A percentile compares a stretch with the other conserved stretches of the same genome.
These are phyloP conservation scores for Epichloe glyceriae DNA, from an alignment of 2,329 filamentous ascomycete genomes.

Conservation along the genomic window DNA sequence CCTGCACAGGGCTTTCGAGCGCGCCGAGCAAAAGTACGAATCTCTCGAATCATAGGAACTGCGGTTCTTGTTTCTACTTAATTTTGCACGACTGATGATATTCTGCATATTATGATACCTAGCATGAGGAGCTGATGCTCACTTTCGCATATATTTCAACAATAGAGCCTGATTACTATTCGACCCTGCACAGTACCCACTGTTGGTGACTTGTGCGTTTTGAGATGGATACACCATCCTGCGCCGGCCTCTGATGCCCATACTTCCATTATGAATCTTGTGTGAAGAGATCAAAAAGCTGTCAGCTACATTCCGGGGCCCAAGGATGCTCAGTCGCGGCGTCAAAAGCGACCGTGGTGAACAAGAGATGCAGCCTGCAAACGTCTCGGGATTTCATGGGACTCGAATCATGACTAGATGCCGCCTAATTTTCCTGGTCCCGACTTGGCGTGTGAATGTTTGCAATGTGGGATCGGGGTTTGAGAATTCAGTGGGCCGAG, in stretches of 20 bases:
- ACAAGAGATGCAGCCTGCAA: too few species aligned
- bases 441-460: neutral
- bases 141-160: neutral
- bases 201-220: too few species aligned
- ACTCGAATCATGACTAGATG: neutral
- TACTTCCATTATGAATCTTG: neutral
- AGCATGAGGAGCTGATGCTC: neutral
- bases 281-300: neutral
- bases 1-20: slow-evolving; percentile 36
- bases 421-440: neutral
- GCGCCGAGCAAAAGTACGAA: slow-evolving; percentile 21
- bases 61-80: neutral
- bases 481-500: too few species aligned
- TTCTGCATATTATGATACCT: neutral
- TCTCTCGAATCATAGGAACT: slow-evolving; percentile 5
- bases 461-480: neutral
- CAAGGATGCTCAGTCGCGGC: neutral
- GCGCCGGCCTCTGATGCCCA: neutral
- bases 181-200: neutral
- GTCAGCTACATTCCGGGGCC: neutral
- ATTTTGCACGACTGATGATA: neutral
- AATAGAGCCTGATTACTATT: neutral
- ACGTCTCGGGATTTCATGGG: neutral
- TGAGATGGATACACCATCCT: too few species aligned
- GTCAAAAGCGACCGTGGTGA: too few species aligned